A percentile compares a stretch with the other conserved stretches of the same genome.
Evolutionary conservation across 169 alveolate species (phyloP).

Genomic region (Cryptosporidium meleagridis): DNA sequence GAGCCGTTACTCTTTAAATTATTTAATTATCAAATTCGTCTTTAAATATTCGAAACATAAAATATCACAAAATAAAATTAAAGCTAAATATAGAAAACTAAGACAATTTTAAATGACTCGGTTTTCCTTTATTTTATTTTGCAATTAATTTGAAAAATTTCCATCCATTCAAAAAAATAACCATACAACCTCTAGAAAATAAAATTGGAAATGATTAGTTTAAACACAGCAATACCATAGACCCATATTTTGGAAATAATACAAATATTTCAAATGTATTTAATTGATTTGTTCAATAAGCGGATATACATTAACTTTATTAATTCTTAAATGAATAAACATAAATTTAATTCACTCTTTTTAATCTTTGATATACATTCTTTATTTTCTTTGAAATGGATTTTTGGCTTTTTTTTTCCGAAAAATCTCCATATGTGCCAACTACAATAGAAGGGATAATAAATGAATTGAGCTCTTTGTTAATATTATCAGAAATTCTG

Average conservation of each 20-base stretch:
- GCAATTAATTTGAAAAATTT: neutral
- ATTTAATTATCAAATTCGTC: neutral
- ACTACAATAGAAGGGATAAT: slow-evolving; percentile 11
- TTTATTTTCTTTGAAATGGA: neutral
- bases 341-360: neutral
- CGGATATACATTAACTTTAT: neutral
- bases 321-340: neutral
- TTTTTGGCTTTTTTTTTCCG: neutral
- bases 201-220: too few species aligned
- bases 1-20: too few species aligned
- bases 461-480: slow-evolving; percentile 5
- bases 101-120: neutral
- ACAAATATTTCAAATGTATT: too few species aligned
- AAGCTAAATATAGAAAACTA: neutral
- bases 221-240: too few species aligned
- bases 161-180: too few species aligned
- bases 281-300: neutral
- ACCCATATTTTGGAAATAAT: too few species aligned
- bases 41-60: neutral
- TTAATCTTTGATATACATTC: neutral
- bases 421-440: slow-evolving; percentile 10
- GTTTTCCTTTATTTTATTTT: neutral
- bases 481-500: neutral
- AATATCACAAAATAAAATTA: too few species aligned
- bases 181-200: neutral